Evolutionary conservation across 2,329 filamentous ascomycete genomes (phyloP).

Genomic region (Arthrobotrys megalospora): DNA sequence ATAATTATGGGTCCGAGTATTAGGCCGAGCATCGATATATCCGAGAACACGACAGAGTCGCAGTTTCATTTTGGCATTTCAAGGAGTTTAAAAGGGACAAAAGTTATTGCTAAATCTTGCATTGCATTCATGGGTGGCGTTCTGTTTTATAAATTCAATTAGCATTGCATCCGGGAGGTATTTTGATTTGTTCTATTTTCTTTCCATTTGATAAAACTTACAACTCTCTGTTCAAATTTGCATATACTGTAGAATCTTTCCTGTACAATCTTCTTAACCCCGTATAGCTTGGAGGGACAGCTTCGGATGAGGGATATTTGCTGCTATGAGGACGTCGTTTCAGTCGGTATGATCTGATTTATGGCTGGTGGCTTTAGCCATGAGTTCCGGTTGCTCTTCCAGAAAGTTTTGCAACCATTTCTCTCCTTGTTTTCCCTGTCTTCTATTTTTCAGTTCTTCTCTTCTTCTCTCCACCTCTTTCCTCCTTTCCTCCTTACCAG

Average conservation of each 20-base stretch:
- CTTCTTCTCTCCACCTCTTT: conserved; percentile 69
- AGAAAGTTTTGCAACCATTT: conserved; percentile 78
- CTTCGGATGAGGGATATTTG: not conserved
- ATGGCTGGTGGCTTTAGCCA: conserved; percentile 20
- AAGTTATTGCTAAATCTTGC: conserved; percentile 14
- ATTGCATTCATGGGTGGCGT: conserved; percentile 21
- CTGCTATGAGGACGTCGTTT: not conserved
- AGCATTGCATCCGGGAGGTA: conserved; percentile 11
- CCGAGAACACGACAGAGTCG: not conserved
- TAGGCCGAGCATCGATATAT: not conserved
- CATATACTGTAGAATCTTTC: not conserved
- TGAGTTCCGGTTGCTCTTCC: conserved; percentile 61
- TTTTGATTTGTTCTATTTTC: conserved; percentile 9
- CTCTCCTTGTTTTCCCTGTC: conserved; percentile 79
- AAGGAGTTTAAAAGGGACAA: conserved; percentile 18
- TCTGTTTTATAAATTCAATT: conserved; percentile 4
- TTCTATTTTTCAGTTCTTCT: conserved; percentile 68
- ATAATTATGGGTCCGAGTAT: conserved; percentile 50
- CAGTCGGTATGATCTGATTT: conserved; percentile 20
- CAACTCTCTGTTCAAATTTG: not conserved
- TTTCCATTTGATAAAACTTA: conserved; percentile 6
- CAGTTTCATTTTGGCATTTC: conserved; percentile 13
- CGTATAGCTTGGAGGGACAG: not conserved
- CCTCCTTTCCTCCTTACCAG: conserved; percentile 72
- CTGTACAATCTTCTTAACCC: not conserved